Percentiles rank a stretch among this genome's conserved stretches.
These are phyloP conservation scores for Cardiospermum halicacabum DNA, from an alignment of 345 rosid species.

Conservation along the genomic window DNA sequence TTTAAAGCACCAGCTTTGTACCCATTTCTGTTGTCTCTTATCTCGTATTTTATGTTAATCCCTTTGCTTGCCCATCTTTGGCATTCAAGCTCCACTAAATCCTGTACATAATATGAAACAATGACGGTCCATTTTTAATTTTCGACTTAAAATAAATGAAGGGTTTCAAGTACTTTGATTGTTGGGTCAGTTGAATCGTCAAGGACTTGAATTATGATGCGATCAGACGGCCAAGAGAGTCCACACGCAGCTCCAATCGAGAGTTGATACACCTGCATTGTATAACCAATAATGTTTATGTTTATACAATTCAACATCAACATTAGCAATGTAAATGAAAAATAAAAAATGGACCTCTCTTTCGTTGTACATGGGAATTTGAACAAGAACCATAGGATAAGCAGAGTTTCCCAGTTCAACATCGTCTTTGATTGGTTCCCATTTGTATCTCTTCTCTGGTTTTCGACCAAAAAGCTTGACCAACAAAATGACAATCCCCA, in stretches of 20 bases:
- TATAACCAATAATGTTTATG: too few relatives aligned
- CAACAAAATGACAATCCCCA: slow-evolving; percentile 64
- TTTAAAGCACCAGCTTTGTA: slow-evolving; percentile 93
- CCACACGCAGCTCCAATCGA: slow-evolving; percentile 98
- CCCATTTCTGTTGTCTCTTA: slow-evolving; percentile 76
- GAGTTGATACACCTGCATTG: slow-evolving; percentile 68
- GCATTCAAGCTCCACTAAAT: slow-evolving; percentile 84
- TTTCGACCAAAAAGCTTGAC: slow-evolving; percentile 72
- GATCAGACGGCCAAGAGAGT: slow-evolving; percentile 94
- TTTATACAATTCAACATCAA: background rate
- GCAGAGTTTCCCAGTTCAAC: slow-evolving; percentile 72
- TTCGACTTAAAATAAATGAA: background rate
- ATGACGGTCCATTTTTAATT: background rate
- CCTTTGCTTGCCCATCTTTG: slow-evolving; percentile 97
- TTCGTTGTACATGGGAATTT: slow-evolving; percentile 98
- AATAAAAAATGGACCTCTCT: slow-evolving; percentile 58
- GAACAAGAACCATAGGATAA: slow-evolving; percentile 88
- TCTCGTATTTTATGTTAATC: slow-evolving; percentile 79
- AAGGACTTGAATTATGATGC: slow-evolving; percentile 81
- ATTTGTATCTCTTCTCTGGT: slow-evolving; percentile 77
- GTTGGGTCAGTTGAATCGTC: slow-evolving; percentile 92
- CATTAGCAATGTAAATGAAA: background rate
- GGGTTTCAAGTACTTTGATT: slow-evolving; percentile 49
- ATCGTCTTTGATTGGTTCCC: slow-evolving; percentile 84
- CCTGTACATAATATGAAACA: slow-evolving; percentile 32